These are phyloP conservation scores for Meredithiella fracta DNA, from an alignment of 2,329 filamentous ascomycete species.

Conservation along the genomic window DNA sequence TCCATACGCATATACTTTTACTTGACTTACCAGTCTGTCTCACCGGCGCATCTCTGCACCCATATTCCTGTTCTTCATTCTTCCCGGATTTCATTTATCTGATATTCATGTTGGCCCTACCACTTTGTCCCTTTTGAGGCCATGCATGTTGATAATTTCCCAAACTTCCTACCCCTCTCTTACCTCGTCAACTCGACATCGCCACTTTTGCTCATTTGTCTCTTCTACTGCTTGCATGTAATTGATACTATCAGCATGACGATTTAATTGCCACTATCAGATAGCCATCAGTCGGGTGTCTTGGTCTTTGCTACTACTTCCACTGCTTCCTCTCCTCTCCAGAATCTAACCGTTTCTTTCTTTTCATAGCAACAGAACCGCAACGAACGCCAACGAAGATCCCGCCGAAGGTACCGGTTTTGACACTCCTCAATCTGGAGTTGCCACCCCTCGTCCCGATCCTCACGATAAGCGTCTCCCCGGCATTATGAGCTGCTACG, in stretches of 20 bases:
- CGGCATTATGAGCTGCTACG: slow-evolving; percentile 93
- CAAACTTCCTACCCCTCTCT: background rate
- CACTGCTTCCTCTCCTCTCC: slow-evolving; percentile 22
- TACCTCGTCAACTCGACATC: background rate
- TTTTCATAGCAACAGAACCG: slow-evolving; percentile 30
- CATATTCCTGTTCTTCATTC: background rate
- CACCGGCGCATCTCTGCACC: background rate
- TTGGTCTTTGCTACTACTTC: slow-evolving; percentile 20
- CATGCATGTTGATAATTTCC: background rate
- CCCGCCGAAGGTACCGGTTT: slow-evolving; percentile 62
- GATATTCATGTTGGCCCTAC: background rate
- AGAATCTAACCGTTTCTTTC: slow-evolving; percentile 22
- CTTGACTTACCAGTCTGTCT: background rate
- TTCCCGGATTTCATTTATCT: background rate
- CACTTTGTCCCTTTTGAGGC: too few relatives aligned
- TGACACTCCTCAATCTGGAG: slow-evolving; percentile 74
- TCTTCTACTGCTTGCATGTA: background rate
- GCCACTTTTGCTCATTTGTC: background rate
- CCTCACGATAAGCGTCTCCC: slow-evolving; percentile 87
- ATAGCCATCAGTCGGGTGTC: too few relatives aligned
- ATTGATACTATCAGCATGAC: background rate
- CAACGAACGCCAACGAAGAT: slow-evolving; percentile 42
- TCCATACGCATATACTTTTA: background rate
- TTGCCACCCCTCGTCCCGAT: slow-evolving; percentile 87
- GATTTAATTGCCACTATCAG: too few relatives aligned